Base-by-base conservation (phyloP, 176 grass and related monocot genomes). In the Aechmea fasciata region DNA sequence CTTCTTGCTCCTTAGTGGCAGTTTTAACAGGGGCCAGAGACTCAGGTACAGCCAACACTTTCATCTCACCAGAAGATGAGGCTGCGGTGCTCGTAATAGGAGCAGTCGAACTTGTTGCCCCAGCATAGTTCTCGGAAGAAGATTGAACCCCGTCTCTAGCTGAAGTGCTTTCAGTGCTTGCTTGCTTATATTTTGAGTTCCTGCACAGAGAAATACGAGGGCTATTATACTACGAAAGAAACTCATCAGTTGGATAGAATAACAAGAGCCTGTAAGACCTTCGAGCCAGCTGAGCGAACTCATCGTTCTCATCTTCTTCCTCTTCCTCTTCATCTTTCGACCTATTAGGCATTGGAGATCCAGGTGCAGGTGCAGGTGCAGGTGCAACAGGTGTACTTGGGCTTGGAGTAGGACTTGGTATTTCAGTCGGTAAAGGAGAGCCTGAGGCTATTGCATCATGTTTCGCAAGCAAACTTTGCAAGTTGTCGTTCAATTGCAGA, bases 401-500 rank as follows among this genome's bases (percentile, higher is more conserved):
- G 9, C 52, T 62, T 61, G 54, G 49, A 84, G 12, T 57, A 2
- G 12, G 47, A 22, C 50, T 77, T 51, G 73, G 73, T 41, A 50
- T 22, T 53, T 71, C 82, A 64, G 50, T 47, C 10, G 81, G 70
- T 57, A 83, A 51, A 78, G 86, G 71, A 70, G 77, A 83, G 49
- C 91, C 84, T 50, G 87, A 90, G 41, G 82, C 87, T 53, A 96
- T 83, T 1, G 79, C 79, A 81, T 96, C 84, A 57, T 90, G 82
- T 68, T 90, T 96, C 68, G 78, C 71, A 71, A 96, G 71, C 11
- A 90, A 79, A 80, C 57, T 67, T 73, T 96, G 91, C 11, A 96
- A 68, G 70, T 83, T 85, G 50, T 96, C 91, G 72, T 96, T 96
- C 51, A 96, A 76, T 57, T 87, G 81, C 33, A 96, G 91, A 85